Conservation (phyloP, 352 stramenopile genomes). For the Pythium rhizo-oryzae region DNA sequence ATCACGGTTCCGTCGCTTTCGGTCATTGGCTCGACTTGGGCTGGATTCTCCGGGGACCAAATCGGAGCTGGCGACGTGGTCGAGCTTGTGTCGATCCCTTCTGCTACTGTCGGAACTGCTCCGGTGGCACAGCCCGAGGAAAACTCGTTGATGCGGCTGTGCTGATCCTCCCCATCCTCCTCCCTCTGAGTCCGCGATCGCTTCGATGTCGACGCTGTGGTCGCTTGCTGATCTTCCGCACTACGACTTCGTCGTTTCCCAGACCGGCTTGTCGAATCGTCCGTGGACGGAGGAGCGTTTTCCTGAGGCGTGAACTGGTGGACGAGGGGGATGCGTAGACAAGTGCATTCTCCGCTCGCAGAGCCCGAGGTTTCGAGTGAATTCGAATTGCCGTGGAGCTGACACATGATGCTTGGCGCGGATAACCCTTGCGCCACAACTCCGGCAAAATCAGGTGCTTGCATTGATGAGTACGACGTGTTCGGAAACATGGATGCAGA, state of each 20-base stretch:
- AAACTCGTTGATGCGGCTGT: not conserved
- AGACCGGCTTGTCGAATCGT: not conserved
- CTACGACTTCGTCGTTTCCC: conserved; percentile 4
- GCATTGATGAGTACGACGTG: conserved; percentile 1
- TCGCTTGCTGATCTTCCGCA: not conserved
- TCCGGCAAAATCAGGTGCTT: not conserved
- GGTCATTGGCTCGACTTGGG: conserved; percentile 26
- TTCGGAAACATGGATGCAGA: conserved; percentile 5
- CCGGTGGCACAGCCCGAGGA: not conserved
- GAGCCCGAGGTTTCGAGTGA: not conserved
- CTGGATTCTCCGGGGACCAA: conserved; percentile 24
- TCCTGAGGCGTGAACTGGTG: conserved; percentile 6
- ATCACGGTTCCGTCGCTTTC: conserved; percentile 34
- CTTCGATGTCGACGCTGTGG: not conserved
- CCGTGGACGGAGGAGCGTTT: not conserved
- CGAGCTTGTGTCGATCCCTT: not conserved
- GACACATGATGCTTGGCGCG: conserved; percentile 14
- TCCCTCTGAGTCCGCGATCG: not conserved
- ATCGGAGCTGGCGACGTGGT: conserved; percentile 16
- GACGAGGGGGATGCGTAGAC: conserved; percentile 3
- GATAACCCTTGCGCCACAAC: not conserved
- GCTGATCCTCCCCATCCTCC: not conserved
- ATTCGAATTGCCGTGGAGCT: conserved; percentile 9
- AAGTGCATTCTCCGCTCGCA: conserved; percentile 11
- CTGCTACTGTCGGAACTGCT: not conserved